Percentiles rank a stretch among this genome's conserved stretches.
Conservation (phyloP, 2,329 filamentous ascomycete species). For the Geosmithia morbida region DNA sequence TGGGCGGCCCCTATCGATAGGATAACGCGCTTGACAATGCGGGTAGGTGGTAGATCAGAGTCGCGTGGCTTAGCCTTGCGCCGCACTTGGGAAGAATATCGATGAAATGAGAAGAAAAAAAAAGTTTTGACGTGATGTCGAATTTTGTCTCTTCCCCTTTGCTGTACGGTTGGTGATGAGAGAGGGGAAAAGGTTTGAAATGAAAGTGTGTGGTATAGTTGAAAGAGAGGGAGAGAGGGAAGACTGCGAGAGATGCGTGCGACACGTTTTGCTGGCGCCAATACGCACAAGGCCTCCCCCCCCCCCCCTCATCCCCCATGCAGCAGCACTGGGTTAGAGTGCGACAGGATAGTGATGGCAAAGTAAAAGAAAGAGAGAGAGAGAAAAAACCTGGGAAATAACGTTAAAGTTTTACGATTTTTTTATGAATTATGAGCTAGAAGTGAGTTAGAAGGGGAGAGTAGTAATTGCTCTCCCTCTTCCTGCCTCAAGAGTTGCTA, state of each 20-base stretch:
- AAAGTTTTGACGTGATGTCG: not conserved
- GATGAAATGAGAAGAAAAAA: not conserved
- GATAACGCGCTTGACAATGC: not conserved
- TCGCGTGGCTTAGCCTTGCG: no score
- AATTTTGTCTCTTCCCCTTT: not conserved
- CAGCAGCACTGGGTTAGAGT: not conserved
- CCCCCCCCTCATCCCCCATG: not conserved
- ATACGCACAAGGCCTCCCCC: not conserved
- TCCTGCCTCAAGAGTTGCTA: no score
- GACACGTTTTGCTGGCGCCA: not conserved
- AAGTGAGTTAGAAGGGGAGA: no score
- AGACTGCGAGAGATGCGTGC: not conserved
- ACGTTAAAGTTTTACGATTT: no score
- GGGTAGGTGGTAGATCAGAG: not conserved
- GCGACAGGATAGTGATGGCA: no score
- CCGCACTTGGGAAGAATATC: no score
- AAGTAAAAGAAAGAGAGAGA: no score
- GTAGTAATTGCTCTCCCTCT: no score
- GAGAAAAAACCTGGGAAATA: not conserved
- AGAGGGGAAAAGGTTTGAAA: not conserved
- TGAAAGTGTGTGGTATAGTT: not conserved
- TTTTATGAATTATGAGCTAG: not conserved
- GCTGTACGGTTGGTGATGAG: not conserved
- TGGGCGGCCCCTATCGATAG: not conserved
- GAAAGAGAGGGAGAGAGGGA: not conserved